Evolutionary conservation across 1,284 basidiomycete genomes (phyloP), one percentile per base, ranked within the genome.

Genomic region (Sporisorium scitamineum): DNA sequence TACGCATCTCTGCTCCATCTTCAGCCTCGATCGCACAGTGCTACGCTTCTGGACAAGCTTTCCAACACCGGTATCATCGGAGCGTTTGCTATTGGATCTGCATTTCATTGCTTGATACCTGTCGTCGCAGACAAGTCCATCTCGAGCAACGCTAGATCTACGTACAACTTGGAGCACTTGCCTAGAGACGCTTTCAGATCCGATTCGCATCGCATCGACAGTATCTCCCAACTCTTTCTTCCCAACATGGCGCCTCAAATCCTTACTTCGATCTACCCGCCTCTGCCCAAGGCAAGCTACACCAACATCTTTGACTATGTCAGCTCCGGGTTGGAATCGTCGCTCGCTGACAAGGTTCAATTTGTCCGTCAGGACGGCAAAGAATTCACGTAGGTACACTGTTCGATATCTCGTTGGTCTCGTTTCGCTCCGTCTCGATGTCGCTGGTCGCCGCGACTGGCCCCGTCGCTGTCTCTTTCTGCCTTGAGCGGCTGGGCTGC

Each of bases 261-360:
- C 47, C 72, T 76, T 51, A 76, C 72, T 5, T 76, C 72, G 42
- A 76, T 76, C 64, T 76, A 76, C 48, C 68, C 72, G 60, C 37
- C 72, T 53, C 61, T 76, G 60, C 72, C 72, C 47, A 70, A 67
- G 64, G 63, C 72, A 42, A 76, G 72, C 68, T 76, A 70, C 61
- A 27, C 68, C 7, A 75, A 75, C 72, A 70, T 75, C 60, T 75
- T 75, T 55, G 72, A 75, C 68, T 75, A 75, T 45, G 72, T 75
- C 67, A 75, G 67, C 72, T 75, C 67, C 39, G 60, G 70, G 31
- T 75, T 67, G 22, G 72, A 75, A 39, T 42, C 59, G 26, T 61
- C 39, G 52, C 72, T 75, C 44, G 72, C 72, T 47, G 63, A 70
- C 67, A 70, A 75, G 72, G 63, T 75, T 14, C 67, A 70, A 22